These are phyloP conservation scores for Canna indica DNA, from an alignment of 176 grass and related monocot genomes.

Conservation along the genomic window DNA sequence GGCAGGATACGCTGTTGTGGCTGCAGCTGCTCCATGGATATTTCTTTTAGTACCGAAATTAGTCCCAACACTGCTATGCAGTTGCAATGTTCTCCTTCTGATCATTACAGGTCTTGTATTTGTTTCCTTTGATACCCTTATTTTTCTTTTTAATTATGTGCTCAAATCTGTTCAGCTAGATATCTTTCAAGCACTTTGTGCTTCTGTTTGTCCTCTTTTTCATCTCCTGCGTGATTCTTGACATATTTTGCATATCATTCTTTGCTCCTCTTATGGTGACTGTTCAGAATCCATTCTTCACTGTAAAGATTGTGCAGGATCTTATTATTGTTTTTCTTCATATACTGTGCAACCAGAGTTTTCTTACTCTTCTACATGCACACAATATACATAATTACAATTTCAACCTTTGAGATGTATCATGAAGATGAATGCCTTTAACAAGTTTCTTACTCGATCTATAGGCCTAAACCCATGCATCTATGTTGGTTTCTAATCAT, in stretches of 20 bases:
- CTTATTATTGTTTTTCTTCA: neutral
- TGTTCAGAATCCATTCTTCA: neutral
- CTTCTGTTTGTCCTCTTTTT: neutral
- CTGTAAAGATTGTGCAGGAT: neutral
- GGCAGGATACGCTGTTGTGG: slow-evolving; percentile 66
- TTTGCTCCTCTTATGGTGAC: neutral
- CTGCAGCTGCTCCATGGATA: slow-evolving; percentile 85
- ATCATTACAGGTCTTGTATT: slow-evolving; percentile 63
- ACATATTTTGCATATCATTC: neutral
- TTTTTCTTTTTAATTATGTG: neutral
- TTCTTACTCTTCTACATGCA: neutral
- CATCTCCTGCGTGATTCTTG: neutral
- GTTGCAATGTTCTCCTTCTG: slow-evolving; percentile 67
- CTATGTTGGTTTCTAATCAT: too few species aligned
- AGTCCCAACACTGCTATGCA: slow-evolving; percentile 74
- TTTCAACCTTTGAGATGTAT: neutral
- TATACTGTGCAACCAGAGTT: neutral
- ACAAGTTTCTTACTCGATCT: neutral
- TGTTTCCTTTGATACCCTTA: slow-evolving; percentile 16
- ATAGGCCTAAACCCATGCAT: too few species aligned
- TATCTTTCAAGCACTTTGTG: neutral
- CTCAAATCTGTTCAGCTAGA: neutral
- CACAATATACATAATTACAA: too few species aligned
- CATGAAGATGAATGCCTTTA: neutral
- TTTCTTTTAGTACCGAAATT: slow-evolving; percentile 54